Percentiles rank a stretch among this genome's conserved stretches.
phyloP scores from a whole-genome alignment of 2,329 filamentous ascomycete species.

The Talaromyces sp. region DNA sequence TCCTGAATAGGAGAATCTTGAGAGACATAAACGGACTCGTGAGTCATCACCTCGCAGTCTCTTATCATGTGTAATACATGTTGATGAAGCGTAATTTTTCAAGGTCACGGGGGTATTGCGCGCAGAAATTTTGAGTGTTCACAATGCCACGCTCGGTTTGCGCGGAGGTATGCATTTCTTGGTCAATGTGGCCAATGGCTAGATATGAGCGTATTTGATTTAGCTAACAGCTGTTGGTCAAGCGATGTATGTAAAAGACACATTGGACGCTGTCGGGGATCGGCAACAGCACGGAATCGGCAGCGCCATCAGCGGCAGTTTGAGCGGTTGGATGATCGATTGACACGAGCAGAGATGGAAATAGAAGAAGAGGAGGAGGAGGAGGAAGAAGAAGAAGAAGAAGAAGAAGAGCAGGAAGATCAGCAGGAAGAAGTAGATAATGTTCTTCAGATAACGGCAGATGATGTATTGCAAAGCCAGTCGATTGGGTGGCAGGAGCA shows the following conservation, averaged over 20 bases:
- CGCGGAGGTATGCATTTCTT: conserved; percentile 8
- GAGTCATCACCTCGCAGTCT: neutral
- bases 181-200: too few relatives aligned
- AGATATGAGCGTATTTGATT: neutral
- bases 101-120: conserved; percentile 8
- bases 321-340: too few relatives aligned
- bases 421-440: too few relatives aligned
- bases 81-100: neutral
- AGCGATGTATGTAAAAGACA: conserved; percentile 14
- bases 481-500: neutral
- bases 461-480: neutral
- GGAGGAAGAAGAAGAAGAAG: too few relatives aligned
- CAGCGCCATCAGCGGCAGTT: neutral
- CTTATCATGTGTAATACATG: neutral
- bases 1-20: conserved; percentile 11
- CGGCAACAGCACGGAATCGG: neutral
- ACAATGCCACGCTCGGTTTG: conserved; percentile 10
- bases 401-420: too few relatives aligned
- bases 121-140: conserved; percentile 7
- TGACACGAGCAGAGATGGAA: too few relatives aligned
- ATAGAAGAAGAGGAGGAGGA: too few relatives aligned
- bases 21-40: conserved; percentile 14
- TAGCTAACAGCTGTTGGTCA: neutral
- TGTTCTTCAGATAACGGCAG: too few relatives aligned
- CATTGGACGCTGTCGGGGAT: conserved; percentile 6